Percentiles rank a stretch among this genome's conserved stretches.
Conservation (phyloP, 2,329 filamentous ascomycete species). For the Fusarium abutilonis region DNA sequence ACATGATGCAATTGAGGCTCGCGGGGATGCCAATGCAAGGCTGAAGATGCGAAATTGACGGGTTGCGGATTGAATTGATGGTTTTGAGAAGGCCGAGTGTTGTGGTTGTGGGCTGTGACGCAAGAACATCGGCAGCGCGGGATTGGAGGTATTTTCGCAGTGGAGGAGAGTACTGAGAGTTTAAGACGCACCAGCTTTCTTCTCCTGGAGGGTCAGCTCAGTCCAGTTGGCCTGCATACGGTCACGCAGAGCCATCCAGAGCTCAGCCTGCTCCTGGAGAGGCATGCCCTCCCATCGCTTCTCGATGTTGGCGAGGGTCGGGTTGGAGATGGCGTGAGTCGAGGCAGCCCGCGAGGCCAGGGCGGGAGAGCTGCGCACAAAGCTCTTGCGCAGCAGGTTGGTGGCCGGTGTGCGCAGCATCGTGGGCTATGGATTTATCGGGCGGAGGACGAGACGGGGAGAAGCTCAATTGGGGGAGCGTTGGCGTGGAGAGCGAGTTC, state of each 20-base stretch:
- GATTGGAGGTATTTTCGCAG: constrained; percentile 51
- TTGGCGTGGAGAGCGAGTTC: constrained; percentile 42
- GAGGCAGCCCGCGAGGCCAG: constrained; percentile 66
- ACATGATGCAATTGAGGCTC: constrained; percentile 44
- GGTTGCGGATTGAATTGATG: constrained; percentile 31
- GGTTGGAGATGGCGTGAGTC: constrained; percentile 96
- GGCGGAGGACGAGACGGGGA: constrained; percentile 12
- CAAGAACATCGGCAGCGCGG: constrained; percentile 43
- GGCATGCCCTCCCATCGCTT: constrained; percentile 99
- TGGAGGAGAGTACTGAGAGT: constrained; percentile 13
- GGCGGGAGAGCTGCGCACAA: constrained; percentile 58
- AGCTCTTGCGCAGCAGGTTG: constrained; percentile 62
- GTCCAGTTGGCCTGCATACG: constrained; percentile 99
- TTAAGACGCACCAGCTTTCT: constrained; percentile 91
- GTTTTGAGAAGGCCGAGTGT: constrained; percentile 6
- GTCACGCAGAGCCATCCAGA: constrained; percentile 98
- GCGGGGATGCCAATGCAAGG: constrained; percentile 29
- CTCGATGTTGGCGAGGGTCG: constrained; percentile 97
- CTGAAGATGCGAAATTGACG: constrained; percentile 29
- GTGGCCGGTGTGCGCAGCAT: constrained; percentile 67
- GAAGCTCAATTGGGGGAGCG: constrained; percentile 49
- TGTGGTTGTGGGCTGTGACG: constrained; percentile 19
- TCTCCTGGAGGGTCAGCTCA: constrained; percentile 94
- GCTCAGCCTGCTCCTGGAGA: constrained; percentile 97
- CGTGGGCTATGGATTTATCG: constrained; percentile 43